These are phyloP conservation scores for Ensete ventricosum DNA, from an alignment of 176 grass and related monocot species.

Conservation along the genomic window DNA sequence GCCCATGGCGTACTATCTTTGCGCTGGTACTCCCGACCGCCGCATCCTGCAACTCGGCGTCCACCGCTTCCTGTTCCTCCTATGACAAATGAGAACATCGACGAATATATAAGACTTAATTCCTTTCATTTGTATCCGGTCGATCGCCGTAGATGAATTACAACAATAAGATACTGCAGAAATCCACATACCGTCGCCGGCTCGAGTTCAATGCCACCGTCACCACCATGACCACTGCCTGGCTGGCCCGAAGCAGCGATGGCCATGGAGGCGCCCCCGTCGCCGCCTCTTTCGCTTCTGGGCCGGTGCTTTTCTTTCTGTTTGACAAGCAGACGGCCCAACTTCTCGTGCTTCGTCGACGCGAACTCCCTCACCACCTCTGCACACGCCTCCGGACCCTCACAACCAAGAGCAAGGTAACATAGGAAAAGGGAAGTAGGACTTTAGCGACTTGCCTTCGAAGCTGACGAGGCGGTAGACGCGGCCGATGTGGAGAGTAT, in stretches of 20 bases:
- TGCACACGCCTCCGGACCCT: not conserved
- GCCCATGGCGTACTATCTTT: not conserved
- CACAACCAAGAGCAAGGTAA: not conserved
- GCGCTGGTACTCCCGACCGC: no score
- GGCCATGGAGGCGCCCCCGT: not conserved
- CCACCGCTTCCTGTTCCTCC: not conserved
- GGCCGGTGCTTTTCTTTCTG: not conserved
- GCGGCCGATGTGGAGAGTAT: slow-evolving; percentile 11
- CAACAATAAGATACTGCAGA: no score
- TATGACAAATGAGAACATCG: not conserved
- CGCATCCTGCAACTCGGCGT: not conserved
- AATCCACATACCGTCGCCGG: not conserved
- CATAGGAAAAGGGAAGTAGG: not conserved
- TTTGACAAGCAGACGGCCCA: not conserved
- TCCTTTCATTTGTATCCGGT: no score
- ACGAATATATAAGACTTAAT: no score
- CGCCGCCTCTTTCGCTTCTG: not conserved
- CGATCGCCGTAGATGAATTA: no score
- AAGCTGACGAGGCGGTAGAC: slow-evolving; percentile 12
- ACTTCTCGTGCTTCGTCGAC: not conserved
- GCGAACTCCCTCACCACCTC: slow-evolving; percentile 4
- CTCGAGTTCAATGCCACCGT: not conserved
- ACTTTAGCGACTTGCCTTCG: not conserved
- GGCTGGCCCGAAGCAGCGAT: not conserved
- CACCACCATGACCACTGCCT: not conserved